Base-by-base conservation (phyloP, 495 filamentous ascomycete species). In the Penicillium maclennaniae region DNA sequence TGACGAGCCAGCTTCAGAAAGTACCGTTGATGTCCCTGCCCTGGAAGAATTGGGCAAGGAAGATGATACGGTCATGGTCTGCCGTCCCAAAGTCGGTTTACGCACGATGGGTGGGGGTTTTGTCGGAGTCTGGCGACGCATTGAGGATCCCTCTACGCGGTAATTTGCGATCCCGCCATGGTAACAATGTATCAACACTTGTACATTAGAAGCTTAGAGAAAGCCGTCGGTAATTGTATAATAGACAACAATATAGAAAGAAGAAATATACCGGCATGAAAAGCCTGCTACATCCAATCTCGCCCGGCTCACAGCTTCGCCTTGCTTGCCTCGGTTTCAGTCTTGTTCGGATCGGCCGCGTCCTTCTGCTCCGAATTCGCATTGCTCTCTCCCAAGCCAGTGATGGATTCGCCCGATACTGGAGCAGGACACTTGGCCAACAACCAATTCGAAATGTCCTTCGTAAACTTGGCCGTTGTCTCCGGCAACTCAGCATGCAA, bases 401-500 rank as follows among this genome's bases (percentile, higher is more conserved):
- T 43, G 9, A 7, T 34, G 38, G 15, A n/a, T 17, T 9, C 40
- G 8, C 16, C 20, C 10, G 27, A 16, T 27, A 14, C 16, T 21
- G 12, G 27, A 16, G 34, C 7, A 45, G 9, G 31, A 10, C 28
- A 39, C n/a, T 15, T 36, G 26, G 20, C 42, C 25, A 34, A 31
- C 19, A 43, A 16, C 87, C 88, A 96, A 43, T 83, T 78, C 7
- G 77, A 79, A 6, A 95, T 79, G 68, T 96, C 88, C 47, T 79
- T 77, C 28, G 79, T 79, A 61, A 87, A 93, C 43, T 72, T 73
- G 45, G 78, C 71, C 55, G 76, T 79, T 52, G 82, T 77, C 17
- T 88, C 69, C 26, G 77, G 66, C 51, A 83, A 74, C 53, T 95
- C 91, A 2, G 78, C 78, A 71, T 93, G 88, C 59, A 95, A 66